Percentiles rank a stretch among this genome's conserved stretches.
Evolutionary conservation across 495 filamentous ascomycete genomes (phyloP).

Genomic region (Annulohypoxylon nitens): DNA sequence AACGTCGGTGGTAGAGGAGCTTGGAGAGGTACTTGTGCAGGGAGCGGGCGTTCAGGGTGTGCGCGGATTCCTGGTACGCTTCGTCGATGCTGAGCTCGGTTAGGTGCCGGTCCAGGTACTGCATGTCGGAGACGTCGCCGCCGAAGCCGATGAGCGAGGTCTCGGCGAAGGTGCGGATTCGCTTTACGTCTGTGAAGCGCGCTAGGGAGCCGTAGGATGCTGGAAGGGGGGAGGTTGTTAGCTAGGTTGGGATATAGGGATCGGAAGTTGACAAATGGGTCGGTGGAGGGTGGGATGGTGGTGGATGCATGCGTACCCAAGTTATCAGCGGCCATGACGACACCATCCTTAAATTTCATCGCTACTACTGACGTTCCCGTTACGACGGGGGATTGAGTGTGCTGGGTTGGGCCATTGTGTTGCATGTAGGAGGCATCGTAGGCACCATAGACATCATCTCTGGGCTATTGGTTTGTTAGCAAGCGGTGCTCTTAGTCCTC

Average conservation of each 20-base stretch:
- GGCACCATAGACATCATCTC: constrained; percentile 94
- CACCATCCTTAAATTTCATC: constrained; percentile 94
- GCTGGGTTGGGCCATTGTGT: constrained; percentile 74
- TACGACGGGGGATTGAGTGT: constrained; percentile 91
- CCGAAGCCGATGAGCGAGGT: constrained; percentile 86
- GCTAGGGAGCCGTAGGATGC: constrained; percentile 98
- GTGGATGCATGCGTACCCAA: constrained; percentile 71
- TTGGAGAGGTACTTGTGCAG: constrained; percentile 96
- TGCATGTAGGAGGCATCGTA: constrained; percentile 90
- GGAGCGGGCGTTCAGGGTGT: constrained; percentile 85
- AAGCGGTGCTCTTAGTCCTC: constrained; percentile 18
- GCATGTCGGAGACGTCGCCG: constrained; percentile 98
- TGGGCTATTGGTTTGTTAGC: constrained; percentile 70
- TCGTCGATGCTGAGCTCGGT: constrained; percentile 87
- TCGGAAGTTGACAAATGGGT: background rate
- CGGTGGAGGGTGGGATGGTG: constrained; percentile 10
- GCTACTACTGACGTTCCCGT: constrained; percentile 96
- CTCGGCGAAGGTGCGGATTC: constrained; percentile 84
- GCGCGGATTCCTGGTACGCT: constrained; percentile 74
- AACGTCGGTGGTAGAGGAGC: constrained; percentile 92
- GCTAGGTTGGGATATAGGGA: constrained; percentile 13
- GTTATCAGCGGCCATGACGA: constrained; percentile 97
- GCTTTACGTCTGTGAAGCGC: constrained; percentile 94
- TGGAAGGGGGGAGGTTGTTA: constrained; percentile 53
- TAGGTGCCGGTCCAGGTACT: constrained; percentile 92